phyloP scores from a whole-genome alignment of 768 basidiomycete species.

The Cystofilobasidium ferigula region DNA sequence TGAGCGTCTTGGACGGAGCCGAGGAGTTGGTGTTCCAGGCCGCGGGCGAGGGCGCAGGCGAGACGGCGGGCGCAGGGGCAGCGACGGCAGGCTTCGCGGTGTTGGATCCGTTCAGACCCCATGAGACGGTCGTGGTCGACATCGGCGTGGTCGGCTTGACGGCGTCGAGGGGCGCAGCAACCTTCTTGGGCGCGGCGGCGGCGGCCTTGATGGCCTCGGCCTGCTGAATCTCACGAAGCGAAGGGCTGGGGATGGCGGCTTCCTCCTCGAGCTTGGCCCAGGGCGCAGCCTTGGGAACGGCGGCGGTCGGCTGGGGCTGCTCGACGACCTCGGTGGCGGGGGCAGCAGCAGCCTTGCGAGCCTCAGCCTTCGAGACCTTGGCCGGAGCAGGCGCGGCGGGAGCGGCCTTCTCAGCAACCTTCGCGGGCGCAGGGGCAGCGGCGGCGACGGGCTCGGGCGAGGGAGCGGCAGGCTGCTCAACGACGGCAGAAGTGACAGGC shows the following conservation, averaged over 20 bases:
- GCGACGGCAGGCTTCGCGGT: slow-evolving; percentile 65
- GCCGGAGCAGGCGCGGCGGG: not conserved
- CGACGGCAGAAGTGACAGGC: slow-evolving; percentile 27
- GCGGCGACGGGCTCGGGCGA: slow-evolving; percentile 18
- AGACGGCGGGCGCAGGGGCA: slow-evolving; percentile 40
- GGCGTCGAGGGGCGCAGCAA: slow-evolving; percentile 41
- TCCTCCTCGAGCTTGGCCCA: slow-evolving; percentile 52
- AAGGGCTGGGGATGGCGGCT: slow-evolving; percentile 45
- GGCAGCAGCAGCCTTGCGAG: slow-evolving; percentile 3
- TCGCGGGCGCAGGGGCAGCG: slow-evolving; percentile 17
- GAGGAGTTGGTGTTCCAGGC: slow-evolving; percentile 39
- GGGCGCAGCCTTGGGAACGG: slow-evolving; percentile 31
- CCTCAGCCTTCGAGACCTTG: not conserved
- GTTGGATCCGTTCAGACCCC: slow-evolving; percentile 40
- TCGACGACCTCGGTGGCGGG: slow-evolving; percentile 8
- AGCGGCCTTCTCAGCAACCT: slow-evolving; percentile 18
- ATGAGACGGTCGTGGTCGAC: slow-evolving; percentile 52
- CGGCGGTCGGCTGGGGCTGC: slow-evolving; percentile 2
- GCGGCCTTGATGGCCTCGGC: slow-evolving; percentile 74
- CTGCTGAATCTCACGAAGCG: slow-evolving; percentile 89
- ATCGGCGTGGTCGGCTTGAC: slow-evolving; percentile 28
- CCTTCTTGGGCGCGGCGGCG: slow-evolving; percentile 58
- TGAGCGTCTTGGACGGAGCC: slow-evolving; percentile 67
- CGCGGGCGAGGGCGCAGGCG: slow-evolving; percentile 31
- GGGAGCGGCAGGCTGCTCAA: slow-evolving; percentile 23